Evolutionary conservation across 139 green algal genomes (phyloP), one percentile per base, ranked within the genome.

Genomic region (Chlamydomonas sphaeroides): DNA sequence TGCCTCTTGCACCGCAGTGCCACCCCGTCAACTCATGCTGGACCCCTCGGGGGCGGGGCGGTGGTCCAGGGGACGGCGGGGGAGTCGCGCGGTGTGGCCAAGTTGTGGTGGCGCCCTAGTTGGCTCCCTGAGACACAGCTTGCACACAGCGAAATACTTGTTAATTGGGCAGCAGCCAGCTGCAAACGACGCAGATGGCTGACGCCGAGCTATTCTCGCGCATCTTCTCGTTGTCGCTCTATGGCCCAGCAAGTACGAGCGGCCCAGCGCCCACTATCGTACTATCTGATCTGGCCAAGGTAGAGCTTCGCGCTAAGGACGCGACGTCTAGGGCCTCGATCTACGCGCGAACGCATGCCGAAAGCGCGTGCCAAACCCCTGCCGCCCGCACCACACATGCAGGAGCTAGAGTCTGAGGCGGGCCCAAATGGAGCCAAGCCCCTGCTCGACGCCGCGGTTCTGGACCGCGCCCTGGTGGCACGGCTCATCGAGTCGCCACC

Each of bases 401-500:
- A 80, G 74, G 74, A 80, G 59, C 41, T 80, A 30, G 59, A 70
- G 38, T 41, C 41, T 1, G 74, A 80, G 53, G 59, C 32, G 4
- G 39, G 25, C 1, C 10, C 35, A 28, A 51, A 30, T 15, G 70
- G 25, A 21, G 36, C 28, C 7, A 72, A 63, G 23, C 75, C 75
- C 3, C 8, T 90, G 17, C 62, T 97, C 33, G 80, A 59, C 45
- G 61, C 62, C 23, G 88, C 92, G 3, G 91, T 86, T 11, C 65
- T 96, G 10, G 95, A 98, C 81, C 87, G 90, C 0, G 88, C 92
- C 15, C 71, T 98, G 1, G 93, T 97, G 72, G 90, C 90, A 6
- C 87, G 94, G 6, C 89, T 98, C n/a, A 95, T 95, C 59, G 90
- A 95, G 32, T 48, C 63, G 3, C 87, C 90, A 0, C 88, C 93